Evolutionary conservation across 1,284 basidiomycete species (phyloP).

Genomic region (Athelia sp.): DNA sequence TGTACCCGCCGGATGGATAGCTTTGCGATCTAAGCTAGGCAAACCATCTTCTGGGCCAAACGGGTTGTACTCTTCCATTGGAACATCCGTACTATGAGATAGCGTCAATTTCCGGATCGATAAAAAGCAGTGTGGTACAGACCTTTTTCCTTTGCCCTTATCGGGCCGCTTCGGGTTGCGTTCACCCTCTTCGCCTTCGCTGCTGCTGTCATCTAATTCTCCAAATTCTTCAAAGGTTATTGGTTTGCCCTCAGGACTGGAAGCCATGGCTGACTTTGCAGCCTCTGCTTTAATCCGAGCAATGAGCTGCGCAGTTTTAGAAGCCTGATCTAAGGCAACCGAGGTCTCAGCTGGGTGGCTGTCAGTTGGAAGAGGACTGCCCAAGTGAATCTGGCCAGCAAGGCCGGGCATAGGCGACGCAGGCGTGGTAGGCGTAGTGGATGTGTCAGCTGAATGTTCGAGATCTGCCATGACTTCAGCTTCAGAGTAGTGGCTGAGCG

Average conservation of each 20-base stretch:
- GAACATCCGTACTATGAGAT: too few relatives aligned
- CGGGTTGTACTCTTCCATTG: not conserved
- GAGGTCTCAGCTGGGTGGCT: conserved; percentile 31
- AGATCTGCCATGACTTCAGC: conserved; percentile 15
- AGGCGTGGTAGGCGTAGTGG: conserved; percentile 4
- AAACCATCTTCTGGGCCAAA: not conserved
- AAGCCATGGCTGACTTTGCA: conserved; percentile 35
- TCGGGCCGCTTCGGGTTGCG: conserved; percentile 8
- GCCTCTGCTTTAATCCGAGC: conserved; percentile 52
- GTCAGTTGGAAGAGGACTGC: too few relatives aligned
- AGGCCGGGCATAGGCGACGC: conserved; percentile 2
- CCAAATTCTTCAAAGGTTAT: conserved; percentile 27
- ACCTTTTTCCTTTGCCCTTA: conserved; percentile 14
- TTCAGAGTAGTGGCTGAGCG: conserved; percentile 10
- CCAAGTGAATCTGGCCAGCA: conserved; percentile 15
- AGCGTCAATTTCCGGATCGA: too few relatives aligned
- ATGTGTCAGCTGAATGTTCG: not conserved
- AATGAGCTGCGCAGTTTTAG: conserved; percentile 54
- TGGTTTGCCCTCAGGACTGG: conserved; percentile 36
- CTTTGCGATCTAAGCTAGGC: too few relatives aligned
- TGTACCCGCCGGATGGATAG: too few relatives aligned
- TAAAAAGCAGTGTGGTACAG: conserved; percentile 3
- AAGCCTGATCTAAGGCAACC: conserved; percentile 35
- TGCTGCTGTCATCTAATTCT: conserved; percentile 41
- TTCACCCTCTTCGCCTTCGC: conserved; percentile 38